phyloP scores from a whole-genome alignment of 768 basidiomycete species.

The Tephrocybe rancida region DNA sequence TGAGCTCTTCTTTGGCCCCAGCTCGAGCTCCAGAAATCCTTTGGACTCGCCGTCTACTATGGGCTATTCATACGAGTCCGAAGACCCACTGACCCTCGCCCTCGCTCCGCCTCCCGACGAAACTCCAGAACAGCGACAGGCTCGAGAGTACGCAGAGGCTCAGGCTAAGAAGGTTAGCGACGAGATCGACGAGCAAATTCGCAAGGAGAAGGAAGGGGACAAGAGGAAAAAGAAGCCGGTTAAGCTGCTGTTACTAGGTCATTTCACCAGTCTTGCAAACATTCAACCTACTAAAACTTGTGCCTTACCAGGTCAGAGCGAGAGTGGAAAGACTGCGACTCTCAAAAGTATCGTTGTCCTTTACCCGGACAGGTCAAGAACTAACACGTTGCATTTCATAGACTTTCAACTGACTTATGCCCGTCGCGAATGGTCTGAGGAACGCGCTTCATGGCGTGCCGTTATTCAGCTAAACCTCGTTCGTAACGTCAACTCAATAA shows the following conservation, averaged over 20 bases:
- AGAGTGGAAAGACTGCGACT: conserved; percentile 81
- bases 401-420: conserved; percentile 82
- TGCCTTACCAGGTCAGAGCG: conserved; percentile 57
- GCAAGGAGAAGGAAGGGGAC: conserved; percentile 56
- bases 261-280: conserved; percentile 17
- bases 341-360: conserved; percentile 60
- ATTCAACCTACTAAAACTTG: background rate
- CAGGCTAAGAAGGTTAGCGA: conserved; percentile 69
- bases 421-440: conserved; percentile 66
- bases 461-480: conserved; percentile 83
- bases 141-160: conserved; percentile 61
- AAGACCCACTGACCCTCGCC: conserved; percentile 64
- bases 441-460: conserved; percentile 70
- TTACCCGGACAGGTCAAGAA: conserved; percentile 5
- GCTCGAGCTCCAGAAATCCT: conserved; percentile 13
- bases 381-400: conserved; percentile 19
- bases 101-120: conserved; percentile 70
- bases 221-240: conserved; percentile 70
- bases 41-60: conserved; percentile 17
- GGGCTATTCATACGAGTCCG: conserved; percentile 37
- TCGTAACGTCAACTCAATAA: conserved; percentile 66
- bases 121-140: conserved; percentile 53
- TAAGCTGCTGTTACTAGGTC: conserved; percentile 73
- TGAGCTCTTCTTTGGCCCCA: conserved; percentile 18
- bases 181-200: conserved; percentile 75